These are phyloP conservation scores for Daedaleopsis sinensis DNA, from an alignment of 768 basidiomycete genomes.

Conservation along the genomic window DNA sequence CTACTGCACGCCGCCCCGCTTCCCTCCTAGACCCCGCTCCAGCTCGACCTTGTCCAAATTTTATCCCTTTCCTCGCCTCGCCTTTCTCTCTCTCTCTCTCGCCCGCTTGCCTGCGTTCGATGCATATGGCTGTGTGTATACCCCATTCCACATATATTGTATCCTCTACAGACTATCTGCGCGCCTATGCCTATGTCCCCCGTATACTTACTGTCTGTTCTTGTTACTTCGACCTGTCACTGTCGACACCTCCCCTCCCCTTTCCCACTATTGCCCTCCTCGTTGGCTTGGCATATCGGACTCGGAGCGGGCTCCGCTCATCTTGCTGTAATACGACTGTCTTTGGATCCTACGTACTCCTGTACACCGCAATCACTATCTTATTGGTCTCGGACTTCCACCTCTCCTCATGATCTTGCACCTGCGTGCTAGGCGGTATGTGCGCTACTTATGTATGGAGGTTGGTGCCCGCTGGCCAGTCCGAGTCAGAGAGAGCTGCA, in stretches of 20 bases:
- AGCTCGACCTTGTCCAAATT: too few relatives aligned
- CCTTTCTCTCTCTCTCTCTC: background rate
- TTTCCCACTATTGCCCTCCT: background rate
- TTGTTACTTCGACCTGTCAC: background rate
- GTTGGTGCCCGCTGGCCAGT: background rate
- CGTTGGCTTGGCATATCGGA: conserved; percentile 1
- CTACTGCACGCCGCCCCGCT: background rate
- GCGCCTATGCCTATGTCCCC: background rate
- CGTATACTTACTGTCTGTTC: too few relatives aligned
- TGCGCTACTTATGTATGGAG: background rate
- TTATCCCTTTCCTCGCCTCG: background rate
- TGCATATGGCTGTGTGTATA: conserved; percentile 8
- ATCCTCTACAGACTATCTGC: conserved; percentile 1
- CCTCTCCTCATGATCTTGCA: background rate
- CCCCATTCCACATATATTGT: conserved; percentile 4
- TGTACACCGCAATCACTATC: background rate
- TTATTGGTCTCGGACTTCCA: background rate
- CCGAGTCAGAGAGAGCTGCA: too few relatives aligned
- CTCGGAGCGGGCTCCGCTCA: conserved; percentile 17
- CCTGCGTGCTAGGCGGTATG: background rate
- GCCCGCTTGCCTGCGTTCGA: background rate
- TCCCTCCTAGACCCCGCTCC: background rate
- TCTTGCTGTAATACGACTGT: conserved; percentile 5
- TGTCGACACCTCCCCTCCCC: background rate
- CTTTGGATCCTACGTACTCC: background rate